Percentiles rank a stretch among this genome's conserved stretches.
Conservation (phyloP, 306 rosid genomes). For the Lathyrus aphaca region DNA sequence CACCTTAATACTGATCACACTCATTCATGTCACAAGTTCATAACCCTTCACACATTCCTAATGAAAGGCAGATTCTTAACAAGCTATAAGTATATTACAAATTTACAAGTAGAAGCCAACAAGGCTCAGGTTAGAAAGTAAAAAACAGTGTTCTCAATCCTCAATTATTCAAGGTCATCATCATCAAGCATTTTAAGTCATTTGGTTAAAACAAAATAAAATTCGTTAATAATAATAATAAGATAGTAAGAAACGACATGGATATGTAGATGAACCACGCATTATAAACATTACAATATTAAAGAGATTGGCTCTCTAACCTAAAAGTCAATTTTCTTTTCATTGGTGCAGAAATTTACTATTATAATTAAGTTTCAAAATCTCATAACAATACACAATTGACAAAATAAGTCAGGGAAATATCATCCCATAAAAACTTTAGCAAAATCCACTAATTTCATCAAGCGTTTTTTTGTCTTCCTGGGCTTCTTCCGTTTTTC, state of each 20-base stretch:
- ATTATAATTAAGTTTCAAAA: conserved; percentile 39
- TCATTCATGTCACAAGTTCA: conserved; percentile 11
- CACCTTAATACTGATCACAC: conserved; percentile 20
- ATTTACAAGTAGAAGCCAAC: conserved; percentile 22
- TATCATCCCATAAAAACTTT: conserved; percentile 34
- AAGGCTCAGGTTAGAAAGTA: conserved; percentile 1
- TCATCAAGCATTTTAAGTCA: not conserved
- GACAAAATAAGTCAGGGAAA: conserved; percentile 35
- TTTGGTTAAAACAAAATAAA: not conserved
- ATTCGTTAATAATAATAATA: not conserved
- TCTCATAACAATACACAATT: conserved; percentile 29
- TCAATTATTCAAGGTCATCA: conserved; percentile 29
- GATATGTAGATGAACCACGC: conserved; percentile 28
- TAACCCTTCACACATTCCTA: conserved; percentile 16
- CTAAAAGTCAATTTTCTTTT: no score
- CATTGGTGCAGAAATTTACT: conserved; percentile 20
- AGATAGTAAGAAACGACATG: conserved; percentile 22
- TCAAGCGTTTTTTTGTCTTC: conserved; percentile 69
- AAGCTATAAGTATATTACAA: conserved; percentile 24
- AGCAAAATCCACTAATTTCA: conserved; percentile 50
- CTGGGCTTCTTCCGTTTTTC: conserved; percentile 64
- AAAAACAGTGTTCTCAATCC: not conserved
- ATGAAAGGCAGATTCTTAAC: conserved; percentile 15
- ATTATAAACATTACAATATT: conserved; percentile 21
- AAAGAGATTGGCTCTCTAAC: not conserved